Conservation (phyloP, 805 yeast species). For the Wilhelminamyces savonicus region DNA sequence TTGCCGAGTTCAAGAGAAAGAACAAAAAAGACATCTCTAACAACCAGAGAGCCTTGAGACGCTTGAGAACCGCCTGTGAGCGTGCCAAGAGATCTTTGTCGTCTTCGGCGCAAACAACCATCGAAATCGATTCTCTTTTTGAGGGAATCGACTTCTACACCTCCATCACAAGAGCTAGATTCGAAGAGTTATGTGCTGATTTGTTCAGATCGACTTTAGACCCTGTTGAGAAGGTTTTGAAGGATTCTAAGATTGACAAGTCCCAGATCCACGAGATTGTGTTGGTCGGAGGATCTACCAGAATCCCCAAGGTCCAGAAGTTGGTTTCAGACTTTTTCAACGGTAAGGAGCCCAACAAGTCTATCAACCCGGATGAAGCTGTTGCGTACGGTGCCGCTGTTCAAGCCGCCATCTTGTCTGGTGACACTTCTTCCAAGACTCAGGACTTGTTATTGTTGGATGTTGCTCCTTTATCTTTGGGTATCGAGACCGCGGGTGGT, state of each 20-base stretch:
- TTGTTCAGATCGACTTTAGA: constrained; percentile 18
- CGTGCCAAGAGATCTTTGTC: constrained; percentile 18
- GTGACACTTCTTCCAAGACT: constrained; percentile 55
- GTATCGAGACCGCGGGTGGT: constrained; percentile 97
- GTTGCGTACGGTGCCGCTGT: constrained; percentile 20
- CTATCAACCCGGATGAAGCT: constrained; percentile 19
- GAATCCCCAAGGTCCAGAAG: constrained; percentile 19
- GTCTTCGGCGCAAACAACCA: constrained; percentile 13
- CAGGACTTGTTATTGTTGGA: constrained; percentile 64
- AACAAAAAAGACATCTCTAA: constrained; percentile 67
- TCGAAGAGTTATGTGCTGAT: constrained; percentile 18
- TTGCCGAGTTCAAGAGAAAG: constrained; percentile 83
- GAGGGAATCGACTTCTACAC: constrained; percentile 19
- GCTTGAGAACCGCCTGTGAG: constrained; percentile 19
- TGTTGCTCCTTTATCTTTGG: constrained; percentile 89
- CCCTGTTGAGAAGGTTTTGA: constrained; percentile 19
- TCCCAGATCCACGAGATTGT: constrained; percentile 16
- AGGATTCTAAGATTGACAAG: constrained; percentile 18
- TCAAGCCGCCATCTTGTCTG: constrained; percentile 68
- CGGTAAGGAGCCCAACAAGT: constrained; percentile 19
- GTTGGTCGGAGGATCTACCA: constrained; percentile 18
- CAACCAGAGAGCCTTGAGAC: constrained; percentile 79
- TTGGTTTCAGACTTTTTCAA: constrained; percentile 18
- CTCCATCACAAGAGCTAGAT: constrained; percentile 18
- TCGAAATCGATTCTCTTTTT: constrained; percentile 17